Percentiles rank a stretch among this genome's conserved stretches.
Conservation (phyloP, 805 yeast species). For the Yarrowia osloensis region DNA sequence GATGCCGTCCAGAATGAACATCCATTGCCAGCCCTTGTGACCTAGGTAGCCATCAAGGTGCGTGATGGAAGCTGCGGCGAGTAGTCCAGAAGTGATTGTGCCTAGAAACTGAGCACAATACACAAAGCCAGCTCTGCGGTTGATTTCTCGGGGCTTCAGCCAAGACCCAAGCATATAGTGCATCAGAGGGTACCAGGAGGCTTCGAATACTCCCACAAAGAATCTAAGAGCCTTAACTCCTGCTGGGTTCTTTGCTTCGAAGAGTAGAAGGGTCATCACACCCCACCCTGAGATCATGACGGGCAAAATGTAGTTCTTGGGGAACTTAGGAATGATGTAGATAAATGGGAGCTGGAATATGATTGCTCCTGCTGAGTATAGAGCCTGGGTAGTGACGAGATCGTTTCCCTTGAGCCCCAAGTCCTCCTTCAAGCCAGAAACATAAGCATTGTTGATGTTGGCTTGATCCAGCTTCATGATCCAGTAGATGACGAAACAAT, state of each 20-base stretch:
- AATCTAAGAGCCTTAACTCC: background rate
- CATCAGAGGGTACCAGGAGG: background rate
- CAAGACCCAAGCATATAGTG: background rate
- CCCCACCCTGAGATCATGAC: background rate
- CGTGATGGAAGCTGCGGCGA: background rate
- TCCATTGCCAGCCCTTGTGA: background rate
- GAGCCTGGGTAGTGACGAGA: background rate
- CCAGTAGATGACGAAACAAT: background rate
- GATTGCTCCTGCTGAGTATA: background rate
- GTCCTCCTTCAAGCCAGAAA: background rate
- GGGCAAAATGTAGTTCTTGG: background rate
- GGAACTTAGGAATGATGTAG: background rate
- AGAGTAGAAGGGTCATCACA: background rate
- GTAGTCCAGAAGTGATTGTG: background rate
- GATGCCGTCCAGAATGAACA: background rate
- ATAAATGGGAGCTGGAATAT: background rate
- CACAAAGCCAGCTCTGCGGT: background rate
- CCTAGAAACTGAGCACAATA: background rate
- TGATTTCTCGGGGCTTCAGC: background rate
- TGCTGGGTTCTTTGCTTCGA: background rate
- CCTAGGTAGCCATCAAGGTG: background rate
- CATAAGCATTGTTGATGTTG: background rate
- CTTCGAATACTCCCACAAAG: background rate
- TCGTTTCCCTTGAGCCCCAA: background rate
- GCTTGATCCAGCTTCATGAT: background rate